Conservation (phyloP, 768 basidiomycete genomes). For the Agrocybe pediades region DNA sequence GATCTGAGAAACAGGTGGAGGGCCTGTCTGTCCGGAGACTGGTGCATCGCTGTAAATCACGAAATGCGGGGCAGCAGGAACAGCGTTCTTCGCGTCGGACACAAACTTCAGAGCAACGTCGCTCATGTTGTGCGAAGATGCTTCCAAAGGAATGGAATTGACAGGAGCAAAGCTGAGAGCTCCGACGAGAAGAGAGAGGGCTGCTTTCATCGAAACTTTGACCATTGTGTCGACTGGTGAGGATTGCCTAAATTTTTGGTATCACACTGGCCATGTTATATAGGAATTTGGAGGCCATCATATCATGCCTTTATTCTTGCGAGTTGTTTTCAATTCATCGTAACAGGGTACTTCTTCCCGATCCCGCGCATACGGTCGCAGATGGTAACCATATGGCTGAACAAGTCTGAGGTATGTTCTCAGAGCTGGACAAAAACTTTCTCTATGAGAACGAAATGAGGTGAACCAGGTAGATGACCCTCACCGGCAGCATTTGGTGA, state of each 20-base stretch:
- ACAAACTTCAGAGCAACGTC: slow-evolving; percentile 11
- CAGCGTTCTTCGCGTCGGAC: slow-evolving; percentile 20
- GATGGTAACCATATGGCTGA: background rate
- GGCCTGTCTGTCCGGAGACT: slow-evolving; percentile 43
- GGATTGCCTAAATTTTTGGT: background rate
- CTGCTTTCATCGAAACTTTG: slow-evolving; percentile 4
- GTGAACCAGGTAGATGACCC: background rate
- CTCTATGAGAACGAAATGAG: background rate
- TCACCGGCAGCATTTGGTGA: background rate
- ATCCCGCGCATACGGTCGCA: background rate
- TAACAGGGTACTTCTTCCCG: background rate
- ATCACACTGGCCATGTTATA: background rate
- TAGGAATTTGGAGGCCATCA: background rate
- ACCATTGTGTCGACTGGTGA: background rate
- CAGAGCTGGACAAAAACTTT: background rate
- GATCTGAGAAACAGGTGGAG: slow-evolving; percentile 49
- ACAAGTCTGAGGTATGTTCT: background rate
- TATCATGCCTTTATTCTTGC: background rate
- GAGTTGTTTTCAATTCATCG: background rate
- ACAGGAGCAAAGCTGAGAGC: slow-evolving; percentile 8
- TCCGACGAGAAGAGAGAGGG: slow-evolving; percentile 9
- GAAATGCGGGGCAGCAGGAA: slow-evolving; percentile 52
- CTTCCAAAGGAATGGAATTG: slow-evolving; percentile 9
- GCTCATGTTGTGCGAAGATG: slow-evolving; percentile 5
- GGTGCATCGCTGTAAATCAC: slow-evolving; percentile 44